phyloP scores from a whole-genome alignment of 2,329 filamentous ascomycete genomes.

The Chaetomiaceae sp. region DNA sequence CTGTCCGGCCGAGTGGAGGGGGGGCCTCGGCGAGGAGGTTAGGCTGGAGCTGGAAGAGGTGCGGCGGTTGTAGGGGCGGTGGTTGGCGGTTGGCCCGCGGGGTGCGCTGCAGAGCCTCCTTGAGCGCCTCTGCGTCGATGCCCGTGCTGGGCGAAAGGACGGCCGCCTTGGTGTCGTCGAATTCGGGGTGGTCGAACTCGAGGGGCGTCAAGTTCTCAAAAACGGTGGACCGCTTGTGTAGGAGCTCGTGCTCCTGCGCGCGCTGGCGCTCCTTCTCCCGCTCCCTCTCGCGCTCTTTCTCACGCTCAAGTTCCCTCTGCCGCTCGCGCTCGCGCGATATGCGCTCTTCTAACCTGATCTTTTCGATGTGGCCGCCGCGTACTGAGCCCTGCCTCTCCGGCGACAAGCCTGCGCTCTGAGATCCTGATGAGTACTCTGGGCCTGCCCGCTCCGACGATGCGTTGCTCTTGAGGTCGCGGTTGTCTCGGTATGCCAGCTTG shows the following conservation, averaged over 20 bases:
- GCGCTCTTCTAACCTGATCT: slow-evolving; percentile 25
- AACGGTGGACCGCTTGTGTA: slow-evolving; percentile 27
- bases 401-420: slow-evolving; percentile 21
- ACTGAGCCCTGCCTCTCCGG: slow-evolving; percentile 21
- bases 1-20: slow-evolving; percentile 15
- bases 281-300: slow-evolving; percentile 18
- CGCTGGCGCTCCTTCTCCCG: slow-evolving; percentile 17
- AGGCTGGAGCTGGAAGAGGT: not conserved
- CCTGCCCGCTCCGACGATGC: slow-evolving; percentile 19
- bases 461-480: slow-evolving; percentile 26
- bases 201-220: slow-evolving; percentile 28
- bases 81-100: slow-evolving; percentile 21
- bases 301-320: slow-evolving; percentile 12
- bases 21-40: slow-evolving; percentile 7
- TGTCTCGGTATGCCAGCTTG: slow-evolving; percentile 40
- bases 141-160: slow-evolving; percentile 29
- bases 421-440: slow-evolving; percentile 17
- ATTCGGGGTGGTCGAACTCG: slow-evolving; percentile 24
- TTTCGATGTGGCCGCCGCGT: slow-evolving; percentile 22
- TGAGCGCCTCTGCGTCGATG: slow-evolving; percentile 28
- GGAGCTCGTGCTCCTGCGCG: slow-evolving; percentile 25
- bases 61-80: not conserved
- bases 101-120: slow-evolving; percentile 29
- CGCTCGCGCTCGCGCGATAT: slow-evolving; percentile 22
- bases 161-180: slow-evolving; percentile 27